These are phyloP conservation scores for Pythium grandisporangium DNA, from an alignment of 352 stramenopile genomes.

Conservation along the genomic window DNA sequence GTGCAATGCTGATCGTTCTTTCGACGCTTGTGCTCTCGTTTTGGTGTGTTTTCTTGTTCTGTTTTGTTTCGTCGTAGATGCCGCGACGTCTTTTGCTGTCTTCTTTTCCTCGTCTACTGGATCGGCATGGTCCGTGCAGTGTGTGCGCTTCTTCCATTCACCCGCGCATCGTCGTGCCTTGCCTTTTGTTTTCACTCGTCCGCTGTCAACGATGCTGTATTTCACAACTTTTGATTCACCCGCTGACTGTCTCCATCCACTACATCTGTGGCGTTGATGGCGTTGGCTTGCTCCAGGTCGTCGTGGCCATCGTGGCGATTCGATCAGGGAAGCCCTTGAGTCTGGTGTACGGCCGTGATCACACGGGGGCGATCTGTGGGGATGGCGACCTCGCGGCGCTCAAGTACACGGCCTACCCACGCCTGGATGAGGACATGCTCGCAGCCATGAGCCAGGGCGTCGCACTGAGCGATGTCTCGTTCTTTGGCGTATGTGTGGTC, in stretches of 20 bases:
- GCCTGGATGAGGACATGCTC: conserved; percentile 73
- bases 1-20: background rate
- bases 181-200: no score
- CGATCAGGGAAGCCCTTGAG: conserved; percentile 60
- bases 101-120: conserved; percentile 84
- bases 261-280: no score
- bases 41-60: no score
- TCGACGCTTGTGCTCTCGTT: no score
- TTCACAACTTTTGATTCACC: no score
- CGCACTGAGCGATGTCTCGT: conserved; percentile 38
- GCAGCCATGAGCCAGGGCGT: conserved; percentile 25
- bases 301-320: conserved; percentile 54
- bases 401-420: conserved; percentile 65
- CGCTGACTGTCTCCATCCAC: no score
- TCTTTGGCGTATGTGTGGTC: conserved; percentile 74
- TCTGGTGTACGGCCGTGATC: conserved; percentile 76
- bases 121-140: conserved; percentile 47
- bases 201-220: no score
- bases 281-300: conserved; percentile 7
- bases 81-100: conserved; percentile 68
- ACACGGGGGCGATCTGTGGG: conserved; percentile 75
- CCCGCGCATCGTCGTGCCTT: no score
- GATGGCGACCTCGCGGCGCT: conserved; percentile 21
- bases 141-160: no score
- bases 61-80: conserved; percentile 25